Evolutionary conservation across 2,329 filamentous ascomycete genomes (phyloP), one percentile per base, ranked within the genome.

Genomic region (Domatiomyces globalis): DNA sequence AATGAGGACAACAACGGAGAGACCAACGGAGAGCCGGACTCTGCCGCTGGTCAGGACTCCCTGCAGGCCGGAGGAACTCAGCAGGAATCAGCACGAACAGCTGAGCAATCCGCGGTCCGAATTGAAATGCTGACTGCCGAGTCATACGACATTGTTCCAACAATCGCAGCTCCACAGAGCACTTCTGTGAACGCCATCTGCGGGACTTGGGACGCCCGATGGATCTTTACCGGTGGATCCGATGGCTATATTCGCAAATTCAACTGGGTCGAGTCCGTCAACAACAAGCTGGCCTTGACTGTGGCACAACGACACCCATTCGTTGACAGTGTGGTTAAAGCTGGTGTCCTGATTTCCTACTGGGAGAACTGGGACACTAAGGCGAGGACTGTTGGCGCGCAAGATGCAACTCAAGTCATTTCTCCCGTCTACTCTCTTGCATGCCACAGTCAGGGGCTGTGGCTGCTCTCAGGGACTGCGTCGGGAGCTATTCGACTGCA

Each of bases 191-290:
- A 98, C 64, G 84, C 88, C 8, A 79, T 98, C 53, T 82, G 88
- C 20, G 83, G 92, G 29, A 98, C 92, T 0, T 89, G 88, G 1
- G 92, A 98, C 66, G 83, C 95, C 74, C 80, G 88, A 51, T 96
- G 88, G 78, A 90, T 94, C 66, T 89, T 96, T 65, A 95, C 84
- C 9, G 92, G 92, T 39, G 92, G 92, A 0, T 84, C 85, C 0
- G 92, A 98, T 69, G 90, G 92, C 46, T 98, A 95, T 64, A 90
- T 98, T 56, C 80, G 92, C 52, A 96, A 95, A 67, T 96, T 94
- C 69, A 94, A 98, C 66, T 95, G 92, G 66, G 83, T 86, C 2
- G 87, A 88, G 36, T 95, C 92, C 4, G 89, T 94, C 59, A 98
- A 98, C 65, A 88, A 88, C 57, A 95, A 95, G 69, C 79, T 92